phyloP scores from a whole-genome alignment of 805 yeast genomes.

The Saturnispora gosingensis region DNA sequence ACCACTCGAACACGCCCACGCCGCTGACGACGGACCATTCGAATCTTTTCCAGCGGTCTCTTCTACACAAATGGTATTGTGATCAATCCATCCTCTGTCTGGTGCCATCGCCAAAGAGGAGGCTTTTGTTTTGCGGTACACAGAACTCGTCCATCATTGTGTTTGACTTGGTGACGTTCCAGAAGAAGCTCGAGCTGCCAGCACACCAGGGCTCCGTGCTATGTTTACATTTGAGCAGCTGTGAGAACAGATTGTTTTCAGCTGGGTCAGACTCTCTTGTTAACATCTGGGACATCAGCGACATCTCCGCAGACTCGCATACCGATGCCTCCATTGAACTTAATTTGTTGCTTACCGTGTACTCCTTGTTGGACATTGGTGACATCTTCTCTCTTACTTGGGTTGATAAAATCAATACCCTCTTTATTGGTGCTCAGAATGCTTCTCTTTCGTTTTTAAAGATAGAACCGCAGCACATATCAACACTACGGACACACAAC shows the following conservation, averaged over 20 bases:
- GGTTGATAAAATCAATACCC: conserved; percentile 46
- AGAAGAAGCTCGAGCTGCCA: conserved; percentile 39
- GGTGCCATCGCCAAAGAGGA: conserved; percentile 47
- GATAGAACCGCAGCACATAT: conserved; percentile 14
- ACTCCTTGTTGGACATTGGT: conserved; percentile 82
- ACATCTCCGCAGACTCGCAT: conserved; percentile 9
- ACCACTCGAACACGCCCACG: conserved; percentile 9
- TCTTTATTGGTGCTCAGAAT: conserved; percentile 86
- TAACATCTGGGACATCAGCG: conserved; percentile 67
- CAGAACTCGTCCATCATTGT: conserved; percentile 74
- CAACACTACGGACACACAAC: neutral
- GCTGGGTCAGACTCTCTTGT: conserved; percentile 89
- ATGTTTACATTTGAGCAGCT: conserved; percentile 47
- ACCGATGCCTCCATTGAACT: neutral
- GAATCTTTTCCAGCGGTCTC: conserved; percentile 5
- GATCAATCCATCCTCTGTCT: conserved; percentile 65
- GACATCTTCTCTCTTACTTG: conserved; percentile 82
- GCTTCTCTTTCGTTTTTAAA: conserved; percentile 76
- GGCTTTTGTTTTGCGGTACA: conserved; percentile 77
- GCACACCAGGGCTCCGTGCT: conserved; percentile 74
- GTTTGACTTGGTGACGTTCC: conserved; percentile 57
- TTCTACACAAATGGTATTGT: conserved; percentile 68
- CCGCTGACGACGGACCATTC: conserved; percentile 11
- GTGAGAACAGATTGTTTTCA: conserved; percentile 57
- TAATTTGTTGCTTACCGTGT: conserved; percentile 54